Conservation (phyloP, 129 eudicot species). For the Gnaphalium uliginosum region DNA sequence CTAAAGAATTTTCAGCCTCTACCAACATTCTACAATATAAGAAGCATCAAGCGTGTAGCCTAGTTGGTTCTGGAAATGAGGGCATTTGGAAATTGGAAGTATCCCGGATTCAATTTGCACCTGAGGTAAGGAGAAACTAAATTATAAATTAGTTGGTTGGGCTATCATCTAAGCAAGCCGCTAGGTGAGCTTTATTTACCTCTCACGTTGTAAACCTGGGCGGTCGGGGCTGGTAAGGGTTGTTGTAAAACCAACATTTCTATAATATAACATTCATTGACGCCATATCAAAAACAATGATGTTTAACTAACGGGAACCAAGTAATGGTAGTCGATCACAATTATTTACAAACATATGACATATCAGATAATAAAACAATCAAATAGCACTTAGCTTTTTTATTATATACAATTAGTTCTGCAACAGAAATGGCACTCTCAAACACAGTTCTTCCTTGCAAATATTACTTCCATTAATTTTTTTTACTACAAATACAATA, state of each 20-base stretch:
- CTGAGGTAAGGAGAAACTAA: neutral
- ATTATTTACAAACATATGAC: neutral
- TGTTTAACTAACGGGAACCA: neutral
- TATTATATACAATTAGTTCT: no score
- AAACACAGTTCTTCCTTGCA: neutral
- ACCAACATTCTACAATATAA: conserved; percentile 14
- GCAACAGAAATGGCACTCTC: neutral
- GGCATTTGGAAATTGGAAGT: neutral
- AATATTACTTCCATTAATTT: neutral
- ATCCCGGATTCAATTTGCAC: neutral
- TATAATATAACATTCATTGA: neutral
- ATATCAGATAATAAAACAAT: neutral
- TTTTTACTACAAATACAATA: no score
- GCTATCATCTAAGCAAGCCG: neutral
- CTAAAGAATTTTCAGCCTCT: neutral
- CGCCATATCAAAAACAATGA: neutral
- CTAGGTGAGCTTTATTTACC: neutral
- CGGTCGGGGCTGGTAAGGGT: neutral
- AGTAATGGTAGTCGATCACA: neutral
- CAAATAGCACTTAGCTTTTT: neutral
- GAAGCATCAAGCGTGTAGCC: neutral
- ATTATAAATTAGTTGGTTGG: neutral
- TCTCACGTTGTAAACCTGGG: neutral
- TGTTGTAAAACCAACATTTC: neutral
- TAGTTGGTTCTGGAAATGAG: neutral